These are phyloP conservation scores for Stephanodiscus minutulus DNA, from an alignment of 108 stramenopile species.

Conservation along the genomic window DNA sequence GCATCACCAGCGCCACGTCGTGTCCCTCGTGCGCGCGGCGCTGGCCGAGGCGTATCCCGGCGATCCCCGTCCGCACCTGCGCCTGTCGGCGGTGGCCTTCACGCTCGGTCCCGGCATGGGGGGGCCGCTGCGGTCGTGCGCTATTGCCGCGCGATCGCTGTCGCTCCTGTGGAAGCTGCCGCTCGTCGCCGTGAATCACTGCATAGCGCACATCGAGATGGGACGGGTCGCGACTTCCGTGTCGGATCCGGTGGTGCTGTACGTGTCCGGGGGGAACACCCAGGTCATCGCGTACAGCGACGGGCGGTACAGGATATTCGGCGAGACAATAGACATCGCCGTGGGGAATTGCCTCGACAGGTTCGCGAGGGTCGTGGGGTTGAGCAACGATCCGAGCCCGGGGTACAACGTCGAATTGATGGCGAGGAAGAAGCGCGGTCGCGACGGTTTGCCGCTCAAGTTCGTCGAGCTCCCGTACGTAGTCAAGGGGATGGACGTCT, in stretches of 20 bases:
- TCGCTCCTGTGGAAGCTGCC: constrained; percentile 90
- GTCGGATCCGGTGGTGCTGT: constrained; percentile 94
- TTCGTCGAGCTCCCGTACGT: constrained; percentile 93
- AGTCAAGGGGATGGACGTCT: constrained; percentile 99
- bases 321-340: constrained; percentile 99
- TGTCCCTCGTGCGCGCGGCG: constrained; percentile 88
- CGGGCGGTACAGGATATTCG: constrained; percentile 96
- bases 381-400: constrained; percentile 97
- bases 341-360: constrained; percentile 99
- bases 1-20: constrained; percentile 97
- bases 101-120: constrained; percentile 99
- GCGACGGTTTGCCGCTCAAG: constrained; percentile 34
- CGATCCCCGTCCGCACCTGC: constrained; percentile 43
- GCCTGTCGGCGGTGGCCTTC: constrained; percentile 78
- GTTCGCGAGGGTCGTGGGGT: constrained; percentile 92
- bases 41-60: constrained; percentile 84
- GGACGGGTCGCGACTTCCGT: constrained; percentile 90
- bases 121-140: constrained; percentile 93
- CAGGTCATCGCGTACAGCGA: constrained; percentile 96
- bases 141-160: constrained; percentile 86
- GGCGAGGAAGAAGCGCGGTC: constrained; percentile 44
- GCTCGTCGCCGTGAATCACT: constrained; percentile 97
- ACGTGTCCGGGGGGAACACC: constrained; percentile 98
- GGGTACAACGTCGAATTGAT: constrained; percentile 99
- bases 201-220: constrained; percentile 99